phyloP scores from a whole-genome alignment of 768 basidiomycete genomes.

The Melanogaster broomeanus region DNA sequence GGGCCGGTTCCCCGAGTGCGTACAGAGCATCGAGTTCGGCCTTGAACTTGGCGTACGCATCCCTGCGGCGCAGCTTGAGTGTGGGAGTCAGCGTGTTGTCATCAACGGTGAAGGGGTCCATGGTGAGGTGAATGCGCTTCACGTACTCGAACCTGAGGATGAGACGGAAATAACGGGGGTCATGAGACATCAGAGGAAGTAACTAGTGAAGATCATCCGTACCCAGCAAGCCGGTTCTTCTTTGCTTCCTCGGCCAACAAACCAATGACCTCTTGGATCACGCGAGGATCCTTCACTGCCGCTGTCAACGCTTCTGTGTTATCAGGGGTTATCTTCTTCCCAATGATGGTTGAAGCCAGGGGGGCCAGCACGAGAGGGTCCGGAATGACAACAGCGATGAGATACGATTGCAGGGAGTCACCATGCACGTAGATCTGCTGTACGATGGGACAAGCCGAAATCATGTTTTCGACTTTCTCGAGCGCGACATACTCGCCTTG shows the following conservation, averaged over 20 bases:
- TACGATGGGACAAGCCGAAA: conserved; percentile 67
- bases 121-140: conserved; percentile 76
- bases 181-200: no score
- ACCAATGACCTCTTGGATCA: conserved; percentile 56
- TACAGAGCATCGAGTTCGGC: conserved; percentile 74
- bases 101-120: conserved; percentile 75
- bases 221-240: conserved; percentile 78
- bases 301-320: conserved; percentile 52
- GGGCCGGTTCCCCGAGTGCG: conserved; percentile 57
- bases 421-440: conserved; percentile 89
- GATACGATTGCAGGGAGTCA: conserved; percentile 84
- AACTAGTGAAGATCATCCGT: conserved; percentile 29
- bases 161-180: no score
- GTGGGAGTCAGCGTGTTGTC: conserved; percentile 89
- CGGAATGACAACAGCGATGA: conserved; percentile 81
- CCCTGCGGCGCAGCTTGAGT: conserved; percentile 80
- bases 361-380: conserved; percentile 75
- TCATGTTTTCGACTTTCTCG: conserved; percentile 90
- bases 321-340: conserved; percentile 50
- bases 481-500: conserved; percentile 99
- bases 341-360: conserved; percentile 53
- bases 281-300: conserved; percentile 59
- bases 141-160: conserved; percentile 88
- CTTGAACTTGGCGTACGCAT: conserved; percentile 76
- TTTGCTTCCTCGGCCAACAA: conserved; percentile 60